Percentiles rank a stretch among this genome's conserved stretches.
phyloP scores from a whole-genome alignment of 768 basidiomycete genomes.

The Rhizopogon roseolus region DNA sequence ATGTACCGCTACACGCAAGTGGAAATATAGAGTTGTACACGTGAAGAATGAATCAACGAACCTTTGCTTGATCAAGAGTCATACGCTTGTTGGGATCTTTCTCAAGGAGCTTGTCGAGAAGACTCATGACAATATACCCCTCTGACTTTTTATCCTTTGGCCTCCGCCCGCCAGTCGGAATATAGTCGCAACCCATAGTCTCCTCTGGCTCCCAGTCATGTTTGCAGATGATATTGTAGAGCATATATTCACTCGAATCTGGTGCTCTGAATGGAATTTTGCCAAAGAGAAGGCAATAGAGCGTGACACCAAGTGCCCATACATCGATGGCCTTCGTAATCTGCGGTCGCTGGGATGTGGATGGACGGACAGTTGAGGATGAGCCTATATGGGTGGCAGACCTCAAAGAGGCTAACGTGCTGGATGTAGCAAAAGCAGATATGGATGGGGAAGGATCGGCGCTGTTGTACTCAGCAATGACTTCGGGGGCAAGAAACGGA shows the following conservation, averaged over 20 bases:
- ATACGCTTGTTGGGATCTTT: constrained; percentile 77
- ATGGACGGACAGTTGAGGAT: constrained; percentile 23
- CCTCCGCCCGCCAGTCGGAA: constrained; percentile 60
- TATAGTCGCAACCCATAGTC: constrained; percentile 66
- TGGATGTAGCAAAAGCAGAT: constrained; percentile 24
- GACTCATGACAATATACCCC: constrained; percentile 58
- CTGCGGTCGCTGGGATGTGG: constrained; percentile 33
- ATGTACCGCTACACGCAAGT: constrained; percentile 40
- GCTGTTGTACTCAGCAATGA: constrained; percentile 63
- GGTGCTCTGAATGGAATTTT: constrained; percentile 68
- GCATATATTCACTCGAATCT: constrained; percentile 59
- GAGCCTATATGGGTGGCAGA: constrained; percentile 26
- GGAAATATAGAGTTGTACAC: background rate
- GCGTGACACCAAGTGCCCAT: constrained; percentile 95
- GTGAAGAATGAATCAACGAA: constrained; percentile 25
- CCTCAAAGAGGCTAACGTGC: constrained; percentile 26
- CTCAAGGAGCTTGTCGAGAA: constrained; percentile 74
- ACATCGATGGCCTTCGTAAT: constrained; percentile 95
- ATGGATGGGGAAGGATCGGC: constrained; percentile 30
- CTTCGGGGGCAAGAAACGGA: constrained; percentile 94
- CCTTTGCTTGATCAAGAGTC: constrained; percentile 81
- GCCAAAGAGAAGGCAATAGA: constrained; percentile 93
- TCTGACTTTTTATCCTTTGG: constrained; percentile 40
- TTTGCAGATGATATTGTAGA: constrained; percentile 78
- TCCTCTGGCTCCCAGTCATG: constrained; percentile 65